These are phyloP conservation scores for Hypoxylon subgilvum DNA, from an alignment of 495 filamentous ascomycete genomes.

Conservation along the genomic window DNA sequence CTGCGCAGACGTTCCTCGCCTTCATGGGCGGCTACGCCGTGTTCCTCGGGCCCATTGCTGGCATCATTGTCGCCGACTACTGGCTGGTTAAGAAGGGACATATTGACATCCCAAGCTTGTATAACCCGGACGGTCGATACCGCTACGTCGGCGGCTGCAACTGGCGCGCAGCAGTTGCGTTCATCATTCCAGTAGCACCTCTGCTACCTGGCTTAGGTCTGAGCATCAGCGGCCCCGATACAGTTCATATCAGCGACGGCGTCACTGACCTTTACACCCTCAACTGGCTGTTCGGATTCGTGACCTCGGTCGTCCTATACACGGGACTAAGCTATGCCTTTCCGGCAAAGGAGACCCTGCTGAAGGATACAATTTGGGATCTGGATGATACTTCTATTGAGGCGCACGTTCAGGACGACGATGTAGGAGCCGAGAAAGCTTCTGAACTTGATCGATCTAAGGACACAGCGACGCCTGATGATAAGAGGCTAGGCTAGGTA, in stretches of 20 bases:
- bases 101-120: constrained; percentile 66
- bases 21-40: constrained; percentile 70
- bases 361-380: constrained; percentile 44
- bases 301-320: constrained; percentile 49
- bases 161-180: constrained; percentile 68
- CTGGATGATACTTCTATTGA: constrained; percentile 33
- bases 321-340: constrained; percentile 38
- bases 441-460: background rate
- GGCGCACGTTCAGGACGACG: constrained; percentile 18
- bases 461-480: background rate
- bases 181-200: constrained; percentile 67
- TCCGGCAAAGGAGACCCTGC: constrained; percentile 43
- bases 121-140: constrained; percentile 63
- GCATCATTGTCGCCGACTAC: constrained; percentile 70
- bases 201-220: constrained; percentile 59
- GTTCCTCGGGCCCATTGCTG: constrained; percentile 72
- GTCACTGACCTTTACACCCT: constrained; percentile 53
- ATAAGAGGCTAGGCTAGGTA: background rate
- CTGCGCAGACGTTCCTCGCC: constrained; percentile 61
- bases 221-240: constrained; percentile 42
- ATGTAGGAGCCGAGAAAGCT: constrained; percentile 18
- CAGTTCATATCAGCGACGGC: constrained; percentile 48
- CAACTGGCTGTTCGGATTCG: constrained; percentile 59
- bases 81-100: constrained; percentile 68
- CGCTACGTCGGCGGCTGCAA: constrained; percentile 62